These are phyloP conservation scores for Sporothrix pallida DNA, from an alignment of 2,329 filamentous ascomycete genomes.

Conservation along the genomic window DNA sequence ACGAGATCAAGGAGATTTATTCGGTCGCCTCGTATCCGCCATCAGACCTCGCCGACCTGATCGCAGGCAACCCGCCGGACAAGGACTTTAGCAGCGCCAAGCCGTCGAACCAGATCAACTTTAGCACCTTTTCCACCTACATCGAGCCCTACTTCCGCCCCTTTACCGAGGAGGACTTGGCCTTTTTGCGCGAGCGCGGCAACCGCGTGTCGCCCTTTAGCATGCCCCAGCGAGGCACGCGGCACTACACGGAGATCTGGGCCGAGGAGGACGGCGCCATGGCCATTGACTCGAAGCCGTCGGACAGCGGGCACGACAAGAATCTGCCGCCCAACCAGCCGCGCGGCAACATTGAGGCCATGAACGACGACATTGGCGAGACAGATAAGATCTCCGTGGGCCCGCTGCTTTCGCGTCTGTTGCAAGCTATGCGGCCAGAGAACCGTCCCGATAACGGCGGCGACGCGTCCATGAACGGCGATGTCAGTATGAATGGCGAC, in stretches of 20 bases:
- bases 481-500: constrained; percentile 63
- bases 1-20: constrained; percentile 87
- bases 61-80: constrained; percentile 87
- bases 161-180: constrained; percentile 90
- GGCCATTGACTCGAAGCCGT: constrained; percentile 69
- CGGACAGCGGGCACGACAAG: constrained; percentile 60
- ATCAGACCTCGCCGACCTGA: constrained; percentile 80
- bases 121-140: constrained; percentile 89
- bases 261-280: constrained; percentile 88
- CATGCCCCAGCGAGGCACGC: constrained; percentile 82
- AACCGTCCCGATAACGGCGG: constrained; percentile 58
- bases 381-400: constrained; percentile 89
- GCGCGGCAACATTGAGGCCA: constrained; percentile 81
- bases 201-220: constrained; percentile 84
- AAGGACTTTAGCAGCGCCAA: constrained; percentile 96
- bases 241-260: constrained; percentile 89
- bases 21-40: constrained; percentile 84
- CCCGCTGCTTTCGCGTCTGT: constrained; percentile 79
- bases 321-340: constrained; percentile 79
- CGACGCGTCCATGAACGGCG: constrained; percentile 62
- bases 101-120: constrained; percentile 90
- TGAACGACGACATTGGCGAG: constrained; percentile 85
- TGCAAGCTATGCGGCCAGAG: constrained; percentile 82
- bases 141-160: constrained; percentile 90
- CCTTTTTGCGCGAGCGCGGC: constrained; percentile 87